Evolutionary conservation across 2,329 filamentous ascomycete species (phyloP), one percentile per base, ranked within the genome.

Genomic region (Kalaharituber pfeilii): DNA sequence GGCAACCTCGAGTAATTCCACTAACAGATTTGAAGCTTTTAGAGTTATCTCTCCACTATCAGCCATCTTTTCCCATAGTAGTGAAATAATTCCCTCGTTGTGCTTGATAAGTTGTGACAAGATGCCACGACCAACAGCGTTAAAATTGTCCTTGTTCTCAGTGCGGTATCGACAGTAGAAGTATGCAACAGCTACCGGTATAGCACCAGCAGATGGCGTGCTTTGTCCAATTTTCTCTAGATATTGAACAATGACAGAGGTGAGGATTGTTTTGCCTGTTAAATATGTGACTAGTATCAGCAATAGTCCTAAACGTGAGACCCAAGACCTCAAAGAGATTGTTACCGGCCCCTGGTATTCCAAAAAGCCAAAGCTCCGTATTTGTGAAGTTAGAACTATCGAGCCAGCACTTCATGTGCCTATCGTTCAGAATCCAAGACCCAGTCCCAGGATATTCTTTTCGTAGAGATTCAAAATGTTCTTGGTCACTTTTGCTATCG

Each of bases 231-330:
- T 51, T 3, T 33, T 44, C 45, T 64, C 57, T 27, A 53, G 64
- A 22, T 66, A 55, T 27, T 71, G 65, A 4, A 72, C 59, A 15
- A 72, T 62, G 1, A 64, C 52, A 0, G 71, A 71, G 1, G 70
- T 65, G n/a, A 73, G 63, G 5, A 71, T 60, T 0, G 69, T 69
- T 62, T 73, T 73, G 1, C 70, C 69, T 70, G n/a, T n/a, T n/a
- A n/a, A 44, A 55, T 11, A 2, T 36, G n/a, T 18, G 15, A 51
- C 33, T 62, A 53, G 58, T 22, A 44, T 24, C 28, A 15, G 36
- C 39, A 50, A 24, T n/a, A 15, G 27, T 2, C 24, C 27, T 27
- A 18, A 29, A n/a, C 2, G 8, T 42, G 29, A n/a, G n/a, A n/a
- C n/a, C n/a, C n/a, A n/a, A n/a, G n/a, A n/a, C n/a, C n/a, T n/a